Conservation (phyloP, 805 yeast species). For the Ogataea ganodermae region DNA sequence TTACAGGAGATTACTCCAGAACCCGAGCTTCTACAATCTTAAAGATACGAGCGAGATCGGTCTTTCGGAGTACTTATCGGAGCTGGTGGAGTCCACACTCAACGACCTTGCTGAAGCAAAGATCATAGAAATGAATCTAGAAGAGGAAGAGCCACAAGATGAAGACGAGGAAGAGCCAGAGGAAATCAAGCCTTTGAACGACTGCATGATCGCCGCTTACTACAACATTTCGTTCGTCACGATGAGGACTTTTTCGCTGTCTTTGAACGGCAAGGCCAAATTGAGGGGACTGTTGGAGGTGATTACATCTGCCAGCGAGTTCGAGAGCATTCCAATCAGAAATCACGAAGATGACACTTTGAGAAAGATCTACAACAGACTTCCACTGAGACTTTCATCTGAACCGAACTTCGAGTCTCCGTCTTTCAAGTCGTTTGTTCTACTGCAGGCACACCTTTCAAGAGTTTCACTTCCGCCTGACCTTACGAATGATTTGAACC, state of each 20-base stretch:
- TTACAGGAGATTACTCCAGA: constrained; percentile 74
- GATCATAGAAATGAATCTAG: constrained; percentile 58
- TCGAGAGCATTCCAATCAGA: constrained; percentile 64
- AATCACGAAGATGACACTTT: constrained; percentile 56
- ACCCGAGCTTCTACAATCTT: constrained; percentile 90
- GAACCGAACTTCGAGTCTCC: constrained; percentile 47
- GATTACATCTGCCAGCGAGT: constrained; percentile 69
- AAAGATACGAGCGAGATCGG: constrained; percentile 63
- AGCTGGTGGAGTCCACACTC: constrained; percentile 71
- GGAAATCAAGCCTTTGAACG: constrained; percentile 61
- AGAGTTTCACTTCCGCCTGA: constrained; percentile 65
- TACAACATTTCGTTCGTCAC: constrained; percentile 66
- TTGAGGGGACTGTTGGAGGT: constrained; percentile 64
- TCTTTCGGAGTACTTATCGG: constrained; percentile 80
- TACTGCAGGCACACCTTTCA: constrained; percentile 81
- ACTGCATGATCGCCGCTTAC: constrained; percentile 74
- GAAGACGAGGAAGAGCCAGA: constrained; percentile 41
- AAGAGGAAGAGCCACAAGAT: constrained; percentile 33
- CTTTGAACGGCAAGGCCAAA: constrained; percentile 56
- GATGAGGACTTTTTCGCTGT: constrained; percentile 57
- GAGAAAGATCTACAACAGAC: constrained; percentile 50
- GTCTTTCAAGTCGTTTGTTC: constrained; percentile 66
- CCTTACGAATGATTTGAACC: constrained; percentile 54
- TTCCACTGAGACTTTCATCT: constrained; percentile 60
- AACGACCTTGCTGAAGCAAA: constrained; percentile 62